phyloP scores from a whole-genome alignment of 2,329 filamentous ascomycete genomes.

The Paraphoma chrysanthemicola region DNA sequence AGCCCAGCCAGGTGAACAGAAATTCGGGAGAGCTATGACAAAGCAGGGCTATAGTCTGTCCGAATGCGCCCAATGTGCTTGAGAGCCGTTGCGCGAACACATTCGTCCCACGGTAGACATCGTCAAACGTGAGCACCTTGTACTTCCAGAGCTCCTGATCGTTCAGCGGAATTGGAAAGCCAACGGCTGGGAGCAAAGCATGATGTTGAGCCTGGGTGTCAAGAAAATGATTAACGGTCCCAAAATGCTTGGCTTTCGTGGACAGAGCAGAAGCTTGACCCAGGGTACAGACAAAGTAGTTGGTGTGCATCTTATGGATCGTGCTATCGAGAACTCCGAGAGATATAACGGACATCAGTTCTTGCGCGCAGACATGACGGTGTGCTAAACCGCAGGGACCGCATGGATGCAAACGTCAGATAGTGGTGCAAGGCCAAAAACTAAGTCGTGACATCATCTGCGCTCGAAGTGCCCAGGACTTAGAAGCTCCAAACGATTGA shows the following conservation, averaged over 20 bases:
- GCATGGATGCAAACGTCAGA: neutral
- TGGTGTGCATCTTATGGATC: slow-evolving; percentile 40
- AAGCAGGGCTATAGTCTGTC: slow-evolving; percentile 58
- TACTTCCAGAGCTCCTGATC: slow-evolving; percentile 29
- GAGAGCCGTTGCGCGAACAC: slow-evolving; percentile 44
- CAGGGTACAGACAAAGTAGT: slow-evolving; percentile 69
- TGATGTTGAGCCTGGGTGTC: slow-evolving; percentile 53
- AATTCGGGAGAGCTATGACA: slow-evolving; percentile 65
- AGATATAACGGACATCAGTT: neutral
- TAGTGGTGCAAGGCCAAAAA: neutral
- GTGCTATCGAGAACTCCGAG: neutral
- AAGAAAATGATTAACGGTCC: slow-evolving; percentile 60
- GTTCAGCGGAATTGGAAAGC: slow-evolving; percentile 52
- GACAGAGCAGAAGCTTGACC: slow-evolving; percentile 59
- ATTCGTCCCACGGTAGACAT: slow-evolving; percentile 44
- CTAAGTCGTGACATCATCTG: slow-evolving; percentile 40
- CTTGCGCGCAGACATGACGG: neutral
- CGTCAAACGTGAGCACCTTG: slow-evolving; percentile 46
- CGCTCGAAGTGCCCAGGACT: neutral
- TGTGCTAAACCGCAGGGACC: neutral
- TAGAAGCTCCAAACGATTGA: too few relatives aligned
- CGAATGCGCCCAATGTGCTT: slow-evolving; percentile 16
- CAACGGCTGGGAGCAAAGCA: slow-evolving; percentile 56
- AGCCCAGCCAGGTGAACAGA: slow-evolving; percentile 65
- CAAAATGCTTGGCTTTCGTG: slow-evolving; percentile 44